Evolutionary conservation across 768 basidiomycete species (phyloP).

Genomic region (Psilocybe tampanensis): DNA sequence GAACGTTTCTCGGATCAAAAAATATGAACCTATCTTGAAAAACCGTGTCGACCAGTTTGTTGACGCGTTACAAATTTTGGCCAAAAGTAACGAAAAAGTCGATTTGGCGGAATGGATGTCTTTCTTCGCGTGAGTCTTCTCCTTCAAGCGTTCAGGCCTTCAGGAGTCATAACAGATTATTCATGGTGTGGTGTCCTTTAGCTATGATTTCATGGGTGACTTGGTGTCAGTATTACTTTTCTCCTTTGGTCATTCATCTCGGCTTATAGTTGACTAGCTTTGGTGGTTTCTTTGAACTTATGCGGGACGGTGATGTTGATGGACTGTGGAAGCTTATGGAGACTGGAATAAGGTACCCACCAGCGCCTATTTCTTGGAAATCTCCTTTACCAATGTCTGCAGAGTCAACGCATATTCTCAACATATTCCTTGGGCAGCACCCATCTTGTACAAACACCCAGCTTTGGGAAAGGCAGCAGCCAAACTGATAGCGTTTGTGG

Average conservation of each 20-base stretch:
- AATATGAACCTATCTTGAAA: constrained; percentile 24
- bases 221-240: constrained; percentile 32
- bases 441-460: constrained; percentile 12
- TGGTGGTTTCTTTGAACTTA: constrained; percentile 23
- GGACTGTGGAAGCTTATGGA: constrained; percentile 20
- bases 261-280: constrained; percentile 20
- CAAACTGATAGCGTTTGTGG: constrained; percentile 17
- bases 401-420: constrained; percentile 22
- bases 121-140: constrained; percentile 34
- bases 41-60: constrained; percentile 13
- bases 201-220: constrained; percentile 42
- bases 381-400: neutral
- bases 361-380: neutral
- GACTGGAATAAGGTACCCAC: constrained; percentile 25
- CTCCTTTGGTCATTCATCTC: neutral
- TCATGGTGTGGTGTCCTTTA: too few species aligned
- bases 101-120: constrained; percentile 38
- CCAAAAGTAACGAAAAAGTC: constrained; percentile 12
- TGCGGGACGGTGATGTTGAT: constrained; percentile 32
- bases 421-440: constrained; percentile 26
- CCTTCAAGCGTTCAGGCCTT: too few species aligned
- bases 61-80: constrained; percentile 4
- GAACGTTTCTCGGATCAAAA: constrained; percentile 31
- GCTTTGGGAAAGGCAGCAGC: constrained; percentile 11
- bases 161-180: too few species aligned